Conservation (phyloP, 2,329 filamentous ascomycete genomes). For the Botrytis tulipae region DNA sequence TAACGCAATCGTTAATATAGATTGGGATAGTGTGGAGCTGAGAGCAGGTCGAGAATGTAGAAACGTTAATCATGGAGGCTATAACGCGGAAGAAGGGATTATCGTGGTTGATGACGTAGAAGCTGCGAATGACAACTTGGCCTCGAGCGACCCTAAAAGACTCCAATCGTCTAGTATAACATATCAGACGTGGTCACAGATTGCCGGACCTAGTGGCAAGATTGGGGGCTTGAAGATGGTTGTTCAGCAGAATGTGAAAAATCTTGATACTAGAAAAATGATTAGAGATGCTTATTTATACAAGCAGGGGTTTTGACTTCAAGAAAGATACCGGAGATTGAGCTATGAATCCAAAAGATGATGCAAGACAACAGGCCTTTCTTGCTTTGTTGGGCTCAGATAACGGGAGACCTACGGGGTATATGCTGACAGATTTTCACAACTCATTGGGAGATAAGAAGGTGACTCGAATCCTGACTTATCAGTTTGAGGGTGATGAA, state of each 20-base stretch:
- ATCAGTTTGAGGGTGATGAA: too few relatives aligned
- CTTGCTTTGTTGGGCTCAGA: background rate
- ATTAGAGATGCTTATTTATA: background rate
- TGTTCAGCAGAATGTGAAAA: background rate
- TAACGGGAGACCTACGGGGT: background rate
- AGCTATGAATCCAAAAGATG: background rate
- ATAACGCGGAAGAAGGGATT: background rate
- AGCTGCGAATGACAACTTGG: background rate
- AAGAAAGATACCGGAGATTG: background rate
- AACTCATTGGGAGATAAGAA: background rate
- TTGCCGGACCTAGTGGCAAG: background rate
- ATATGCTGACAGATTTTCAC: background rate
- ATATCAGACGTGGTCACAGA: background rate
- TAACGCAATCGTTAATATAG: background rate
- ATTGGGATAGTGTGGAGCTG: background rate
- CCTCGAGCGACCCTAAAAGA: background rate
- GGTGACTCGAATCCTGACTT: background rate
- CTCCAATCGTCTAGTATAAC: background rate
- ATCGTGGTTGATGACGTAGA: background rate
- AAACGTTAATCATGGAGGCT: background rate
- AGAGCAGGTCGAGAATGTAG: too few relatives aligned
- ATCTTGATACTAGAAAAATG: background rate
- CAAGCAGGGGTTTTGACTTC: background rate
- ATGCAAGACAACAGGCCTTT: background rate
- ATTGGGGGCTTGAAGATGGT: background rate